Evolutionary conservation across 129 eudicot genomes (phyloP).

Genomic region (Lactuca saligna): DNA sequence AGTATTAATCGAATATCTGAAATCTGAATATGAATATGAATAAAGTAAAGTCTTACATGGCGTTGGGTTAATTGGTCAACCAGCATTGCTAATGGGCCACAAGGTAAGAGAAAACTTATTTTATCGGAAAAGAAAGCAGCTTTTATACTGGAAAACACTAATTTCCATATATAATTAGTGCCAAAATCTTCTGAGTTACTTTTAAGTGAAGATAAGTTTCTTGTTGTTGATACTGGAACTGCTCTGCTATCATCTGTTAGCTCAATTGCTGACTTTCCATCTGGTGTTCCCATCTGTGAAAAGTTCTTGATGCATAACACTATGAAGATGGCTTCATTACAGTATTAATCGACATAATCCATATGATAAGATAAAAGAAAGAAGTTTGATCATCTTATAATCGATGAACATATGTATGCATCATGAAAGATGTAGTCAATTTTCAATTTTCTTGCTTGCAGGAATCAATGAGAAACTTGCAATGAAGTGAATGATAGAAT

Average conservation of each 20-base stretch:
- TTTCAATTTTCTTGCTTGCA: background rate
- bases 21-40: background rate
- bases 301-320: background rate
- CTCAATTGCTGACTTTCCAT: conserved; percentile 37
- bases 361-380: too few species aligned
- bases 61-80: conserved; percentile 46
- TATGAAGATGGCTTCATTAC: background rate
- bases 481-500: background rate
- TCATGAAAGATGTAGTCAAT: background rate
- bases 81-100: conserved; percentile 67
- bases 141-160: conserved; percentile 41
- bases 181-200: conserved; percentile 21
- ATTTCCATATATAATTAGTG: conserved; percentile 28
- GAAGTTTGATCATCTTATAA: too few species aligned
- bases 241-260: conserved; percentile 39
- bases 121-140: conserved; percentile 52
- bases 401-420: background rate
- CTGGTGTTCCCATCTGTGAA: conserved; percentile 50
- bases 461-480: background rate
- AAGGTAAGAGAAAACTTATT: conserved; percentile 59
- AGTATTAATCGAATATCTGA: background rate
- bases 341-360: background rate
- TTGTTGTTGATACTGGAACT: conserved; percentile 24
- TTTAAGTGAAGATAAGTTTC: conserved; percentile 34
- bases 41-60: conserved; percentile 42